Percentiles rank a stretch among this genome's conserved stretches.
phyloP scores from a whole-genome alignment of 2,329 filamentous ascomycete species.

The Corynespora cassiicola region DNA sequence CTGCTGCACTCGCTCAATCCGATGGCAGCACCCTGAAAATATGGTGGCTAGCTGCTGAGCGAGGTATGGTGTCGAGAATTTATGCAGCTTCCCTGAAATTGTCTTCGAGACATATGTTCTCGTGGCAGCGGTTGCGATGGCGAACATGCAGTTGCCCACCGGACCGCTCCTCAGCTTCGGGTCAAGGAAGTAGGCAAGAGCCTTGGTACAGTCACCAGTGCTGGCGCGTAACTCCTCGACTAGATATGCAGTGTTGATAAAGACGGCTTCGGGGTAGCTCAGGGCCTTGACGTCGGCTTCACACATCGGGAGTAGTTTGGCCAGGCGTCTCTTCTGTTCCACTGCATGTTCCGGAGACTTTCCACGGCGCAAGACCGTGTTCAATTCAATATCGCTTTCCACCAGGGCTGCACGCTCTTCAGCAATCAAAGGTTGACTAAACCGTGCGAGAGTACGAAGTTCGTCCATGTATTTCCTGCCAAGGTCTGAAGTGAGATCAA shows the following conservation, averaged over 20 bases:
- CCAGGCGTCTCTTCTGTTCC: conserved; percentile 80
- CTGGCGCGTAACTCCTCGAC: conserved; percentile 88
- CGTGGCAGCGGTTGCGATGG: conserved; percentile 72
- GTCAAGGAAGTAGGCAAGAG: conserved; percentile 92
- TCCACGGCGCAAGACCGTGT: conserved; percentile 87
- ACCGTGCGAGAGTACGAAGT: conserved; percentile 81
- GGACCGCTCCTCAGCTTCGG: conserved; percentile 73
- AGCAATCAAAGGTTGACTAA: conserved; percentile 85
- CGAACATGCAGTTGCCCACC: conserved; percentile 68
- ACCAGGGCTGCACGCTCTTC: conserved; percentile 88
- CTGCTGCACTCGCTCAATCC: conserved; percentile 88
- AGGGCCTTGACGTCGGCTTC: conserved; percentile 80
- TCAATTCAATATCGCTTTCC: conserved; percentile 96
- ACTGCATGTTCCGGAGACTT: conserved; percentile 79
- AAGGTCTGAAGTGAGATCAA: conserved; percentile 75
- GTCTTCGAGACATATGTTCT: conserved; percentile 81
- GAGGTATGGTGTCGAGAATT: conserved; percentile 90
- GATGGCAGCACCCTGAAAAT: conserved; percentile 89
- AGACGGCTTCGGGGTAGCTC: conserved; percentile 89
- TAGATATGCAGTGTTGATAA: conserved; percentile 87
- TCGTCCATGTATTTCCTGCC: conserved; percentile 77
- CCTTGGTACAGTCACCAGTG: conserved; percentile 87
- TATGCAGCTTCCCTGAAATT: conserved; percentile 71
- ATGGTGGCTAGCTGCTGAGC: conserved; percentile 85
- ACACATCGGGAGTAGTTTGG: conserved; percentile 75